Evolutionary conservation across 2,329 filamentous ascomycete species (phyloP).

Genomic region (Cordyceps pruinosa): DNA sequence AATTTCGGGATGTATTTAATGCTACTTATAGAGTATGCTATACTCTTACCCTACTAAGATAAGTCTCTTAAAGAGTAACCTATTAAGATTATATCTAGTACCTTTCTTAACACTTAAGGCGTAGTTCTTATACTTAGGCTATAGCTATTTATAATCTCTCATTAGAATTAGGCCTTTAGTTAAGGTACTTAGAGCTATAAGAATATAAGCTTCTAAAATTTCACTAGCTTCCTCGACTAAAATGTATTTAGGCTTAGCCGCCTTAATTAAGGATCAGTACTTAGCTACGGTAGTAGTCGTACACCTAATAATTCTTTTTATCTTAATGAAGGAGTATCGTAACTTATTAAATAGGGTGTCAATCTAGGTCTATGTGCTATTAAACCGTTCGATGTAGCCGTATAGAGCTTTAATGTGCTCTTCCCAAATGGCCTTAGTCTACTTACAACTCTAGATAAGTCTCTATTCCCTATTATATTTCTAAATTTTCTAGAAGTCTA

Average conservation of each 20-base stretch:
- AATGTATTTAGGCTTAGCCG: slow-evolving; percentile 50
- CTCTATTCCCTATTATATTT: slow-evolving; percentile 34
- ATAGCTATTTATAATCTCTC: slow-evolving; percentile 66
- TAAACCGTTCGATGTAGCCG: slow-evolving; percentile 32
- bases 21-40: slow-evolving; percentile 51
- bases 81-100: slow-evolving; percentile 58
- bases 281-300: slow-evolving; percentile 66
- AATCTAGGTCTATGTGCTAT: slow-evolving; percentile 19
- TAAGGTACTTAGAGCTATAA: slow-evolving; percentile 49
- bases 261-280: slow-evolving; percentile 46
- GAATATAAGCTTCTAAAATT: slow-evolving; percentile 57
- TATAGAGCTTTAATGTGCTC: slow-evolving; percentile 42
- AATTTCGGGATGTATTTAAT: slow-evolving; percentile 64
- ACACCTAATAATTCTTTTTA: slow-evolving; percentile 58
- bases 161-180: slow-evolving; percentile 62
- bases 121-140: slow-evolving; percentile 60
- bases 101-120: slow-evolving; percentile 55
- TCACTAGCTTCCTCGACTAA: slow-evolving; percentile 69
- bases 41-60: slow-evolving; percentile 48
- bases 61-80: slow-evolving; percentile 63
- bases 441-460: slow-evolving; percentile 26
- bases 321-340: slow-evolving; percentile 37
- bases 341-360: background rate
- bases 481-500: slow-evolving; percentile 44
- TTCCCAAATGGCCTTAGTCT: slow-evolving; percentile 38